Percentiles rank a stretch among this genome's conserved stretches.
phyloP scores from a whole-genome alignment of 805 yeast genomes.

The Saturnispora galanensis region DNA sequence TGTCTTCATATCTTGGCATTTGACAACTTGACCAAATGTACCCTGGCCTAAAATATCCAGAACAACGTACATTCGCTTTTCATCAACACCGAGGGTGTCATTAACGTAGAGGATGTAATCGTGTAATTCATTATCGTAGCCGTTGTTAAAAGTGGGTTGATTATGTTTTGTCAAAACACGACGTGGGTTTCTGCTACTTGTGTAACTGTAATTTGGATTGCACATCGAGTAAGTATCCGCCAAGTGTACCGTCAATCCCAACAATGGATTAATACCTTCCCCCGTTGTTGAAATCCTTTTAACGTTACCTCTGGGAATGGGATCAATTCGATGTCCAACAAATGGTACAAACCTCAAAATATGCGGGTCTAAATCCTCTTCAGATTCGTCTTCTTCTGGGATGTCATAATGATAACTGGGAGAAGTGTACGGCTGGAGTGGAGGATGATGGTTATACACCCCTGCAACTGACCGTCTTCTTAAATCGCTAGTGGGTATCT shows the following conservation, averaged over 20 bases:
- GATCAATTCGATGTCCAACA: not conserved
- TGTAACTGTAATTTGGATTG: slow-evolving; percentile 75
- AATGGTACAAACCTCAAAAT: slow-evolving; percentile 1
- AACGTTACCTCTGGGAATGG: not conserved
- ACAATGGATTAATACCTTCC: slow-evolving; percentile 63
- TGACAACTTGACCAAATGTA: slow-evolving; percentile 96
- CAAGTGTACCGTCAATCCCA: slow-evolving; percentile 68
- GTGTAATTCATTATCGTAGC: slow-evolving; percentile 77
- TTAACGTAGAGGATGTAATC: slow-evolving; percentile 92
- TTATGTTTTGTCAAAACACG: slow-evolving; percentile 88
- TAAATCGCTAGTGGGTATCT: slow-evolving; percentile 9
- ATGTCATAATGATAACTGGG: not conserved
- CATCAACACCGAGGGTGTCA: slow-evolving; percentile 81
- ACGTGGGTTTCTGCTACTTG: slow-evolving; percentile 77
- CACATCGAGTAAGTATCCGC: slow-evolving; percentile 78
- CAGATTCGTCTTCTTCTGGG: slow-evolving; percentile 1
- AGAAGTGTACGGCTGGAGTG: too few relatives aligned
- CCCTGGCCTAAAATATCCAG: slow-evolving; percentile 92
- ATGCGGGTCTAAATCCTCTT: not conserved
- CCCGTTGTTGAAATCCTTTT: slow-evolving; percentile 54
- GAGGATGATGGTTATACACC: slow-evolving; percentile 14
- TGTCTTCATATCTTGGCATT: slow-evolving; percentile 67
- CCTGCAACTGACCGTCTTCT: slow-evolving; percentile 27
- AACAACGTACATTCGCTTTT: slow-evolving; percentile 78
- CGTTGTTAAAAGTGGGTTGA: slow-evolving; percentile 72